Conservation (phyloP, 2,329 filamentous ascomycete genomes). For the Fusarium newnesense region DNA sequence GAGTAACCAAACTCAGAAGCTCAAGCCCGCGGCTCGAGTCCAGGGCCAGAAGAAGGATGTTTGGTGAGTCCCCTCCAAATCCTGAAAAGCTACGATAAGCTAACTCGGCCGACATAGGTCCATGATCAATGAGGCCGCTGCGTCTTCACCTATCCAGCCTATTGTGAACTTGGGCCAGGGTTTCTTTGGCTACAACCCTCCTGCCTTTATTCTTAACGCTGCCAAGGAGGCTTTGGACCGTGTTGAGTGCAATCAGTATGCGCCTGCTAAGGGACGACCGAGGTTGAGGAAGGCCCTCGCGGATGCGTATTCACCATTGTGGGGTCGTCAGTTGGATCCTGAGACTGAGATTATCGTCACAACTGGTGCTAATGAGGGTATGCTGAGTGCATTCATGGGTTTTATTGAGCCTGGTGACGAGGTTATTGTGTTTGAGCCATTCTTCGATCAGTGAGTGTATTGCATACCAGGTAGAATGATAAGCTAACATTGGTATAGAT, state of each 20-base stretch:
- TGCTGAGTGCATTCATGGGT: conserved; percentile 97
- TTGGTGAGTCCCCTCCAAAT: conserved; percentile 53
- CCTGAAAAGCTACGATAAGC: not conserved
- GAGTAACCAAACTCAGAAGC: conserved; percentile 54
- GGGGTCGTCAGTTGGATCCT: conserved; percentile 83
- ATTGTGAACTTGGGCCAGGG: conserved; percentile 74
- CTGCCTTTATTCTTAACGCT: conserved; percentile 87
- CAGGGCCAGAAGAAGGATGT: conserved; percentile 63
- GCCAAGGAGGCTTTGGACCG: conserved; percentile 89
- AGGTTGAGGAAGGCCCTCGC: conserved; percentile 93
- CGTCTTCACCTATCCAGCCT: conserved; percentile 69
- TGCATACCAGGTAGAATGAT: not conserved
- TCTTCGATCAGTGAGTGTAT: conserved; percentile 84
- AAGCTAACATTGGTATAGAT: conserved; percentile 37
- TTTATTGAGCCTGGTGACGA: conserved; percentile 96
- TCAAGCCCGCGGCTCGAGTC: conserved; percentile 62
- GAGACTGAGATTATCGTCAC: conserved; percentile 96
- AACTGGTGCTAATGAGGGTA: conserved; percentile 90
- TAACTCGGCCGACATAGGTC: conserved; percentile 55
- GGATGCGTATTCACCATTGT: conserved; percentile 89
- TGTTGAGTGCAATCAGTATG: conserved; percentile 99
- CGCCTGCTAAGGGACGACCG: conserved; percentile 91
- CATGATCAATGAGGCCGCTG: conserved; percentile 74
- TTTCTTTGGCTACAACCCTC: conserved; percentile 94
- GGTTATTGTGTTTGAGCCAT: conserved; percentile 97